Conservation (phyloP, 2,329 filamentous ascomycete species). For the Pyricularia sp. region DNA sequence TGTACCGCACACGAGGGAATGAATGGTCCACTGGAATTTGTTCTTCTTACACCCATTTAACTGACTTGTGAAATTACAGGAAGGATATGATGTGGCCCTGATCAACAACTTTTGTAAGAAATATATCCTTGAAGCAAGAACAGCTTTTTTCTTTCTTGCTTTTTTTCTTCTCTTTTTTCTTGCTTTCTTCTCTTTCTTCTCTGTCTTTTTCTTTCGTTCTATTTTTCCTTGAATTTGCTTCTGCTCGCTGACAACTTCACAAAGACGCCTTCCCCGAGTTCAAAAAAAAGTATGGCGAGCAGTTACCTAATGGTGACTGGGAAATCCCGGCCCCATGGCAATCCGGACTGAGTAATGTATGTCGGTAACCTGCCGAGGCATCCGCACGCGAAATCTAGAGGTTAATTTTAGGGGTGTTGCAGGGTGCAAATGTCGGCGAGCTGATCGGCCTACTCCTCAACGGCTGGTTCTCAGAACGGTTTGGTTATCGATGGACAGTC, state of each 20-base stretch:
- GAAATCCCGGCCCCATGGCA: constrained; percentile 55
- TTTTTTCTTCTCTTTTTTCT: neutral
- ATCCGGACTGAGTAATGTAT: constrained; percentile 49
- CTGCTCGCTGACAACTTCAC: neutral
- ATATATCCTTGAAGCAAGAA: no score
- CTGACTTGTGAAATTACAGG: constrained; percentile 19
- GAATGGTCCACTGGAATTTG: neutral
- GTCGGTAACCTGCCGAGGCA: constrained; percentile 13
- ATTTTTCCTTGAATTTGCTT: neutral
- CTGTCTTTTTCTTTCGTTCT: neutral
- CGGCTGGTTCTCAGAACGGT: constrained; percentile 56
- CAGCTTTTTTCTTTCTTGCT: no score
- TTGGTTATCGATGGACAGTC: constrained; percentile 58
- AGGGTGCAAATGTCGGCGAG: constrained; percentile 49
- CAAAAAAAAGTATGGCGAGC: constrained; percentile 46
- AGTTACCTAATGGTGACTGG: constrained; percentile 32
- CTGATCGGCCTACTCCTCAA: constrained; percentile 59
- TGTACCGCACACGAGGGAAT: no score
- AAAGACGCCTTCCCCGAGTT: constrained; percentile 31
- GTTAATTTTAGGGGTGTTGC: constrained; percentile 7
- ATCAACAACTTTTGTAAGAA: constrained; percentile 67
- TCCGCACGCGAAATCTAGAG: neutral
- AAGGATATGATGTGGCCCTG: constrained; percentile 76
- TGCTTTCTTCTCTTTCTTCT: no score
- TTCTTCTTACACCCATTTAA: neutral